phyloP scores from a whole-genome alignment of 306 rosid species.

The Styphnolobium japonicum region DNA sequence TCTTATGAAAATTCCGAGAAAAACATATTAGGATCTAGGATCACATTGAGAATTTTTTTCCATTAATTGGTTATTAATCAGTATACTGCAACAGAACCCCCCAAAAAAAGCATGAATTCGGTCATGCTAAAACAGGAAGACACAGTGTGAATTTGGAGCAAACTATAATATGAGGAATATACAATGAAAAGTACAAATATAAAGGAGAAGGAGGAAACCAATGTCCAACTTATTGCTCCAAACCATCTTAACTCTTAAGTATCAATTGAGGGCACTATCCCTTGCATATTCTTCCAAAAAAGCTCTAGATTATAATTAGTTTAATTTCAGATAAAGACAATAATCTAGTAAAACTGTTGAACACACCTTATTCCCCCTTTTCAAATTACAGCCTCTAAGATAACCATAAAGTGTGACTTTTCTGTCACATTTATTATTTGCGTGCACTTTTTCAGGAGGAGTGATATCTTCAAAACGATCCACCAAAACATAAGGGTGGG shows the following conservation, averaged over 20 bases:
- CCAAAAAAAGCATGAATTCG: not conserved
- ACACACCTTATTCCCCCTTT: constrained; percentile 78
- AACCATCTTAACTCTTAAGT: not conserved
- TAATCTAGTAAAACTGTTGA: not conserved
- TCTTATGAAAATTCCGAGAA: not conserved
- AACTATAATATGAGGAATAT: not conserved
- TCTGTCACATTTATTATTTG: constrained; percentile 77
- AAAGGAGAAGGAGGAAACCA: not conserved
- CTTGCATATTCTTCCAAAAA: constrained; percentile 1
- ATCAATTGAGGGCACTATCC: not conserved
- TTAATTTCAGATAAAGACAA: not conserved
- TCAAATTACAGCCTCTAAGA: constrained; percentile 89
- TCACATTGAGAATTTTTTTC: not conserved
- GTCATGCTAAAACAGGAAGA: not conserved
- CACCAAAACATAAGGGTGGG: constrained; percentile 86
- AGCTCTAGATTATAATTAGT: not conserved
- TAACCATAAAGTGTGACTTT: constrained; percentile 87
- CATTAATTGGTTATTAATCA: not conserved
- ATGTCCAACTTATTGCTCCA: not conserved
- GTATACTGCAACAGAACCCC: not conserved
- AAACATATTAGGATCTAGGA: not conserved
- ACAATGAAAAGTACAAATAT: not conserved
- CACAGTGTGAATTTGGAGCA: not conserved
- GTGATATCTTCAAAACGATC: constrained; percentile 97
- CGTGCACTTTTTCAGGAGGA: constrained; percentile 71